These are phyloP conservation scores for Phyllosticta ampelicida DNA, from an alignment of 2,329 filamentous ascomycete species.

Conservation along the genomic window DNA sequence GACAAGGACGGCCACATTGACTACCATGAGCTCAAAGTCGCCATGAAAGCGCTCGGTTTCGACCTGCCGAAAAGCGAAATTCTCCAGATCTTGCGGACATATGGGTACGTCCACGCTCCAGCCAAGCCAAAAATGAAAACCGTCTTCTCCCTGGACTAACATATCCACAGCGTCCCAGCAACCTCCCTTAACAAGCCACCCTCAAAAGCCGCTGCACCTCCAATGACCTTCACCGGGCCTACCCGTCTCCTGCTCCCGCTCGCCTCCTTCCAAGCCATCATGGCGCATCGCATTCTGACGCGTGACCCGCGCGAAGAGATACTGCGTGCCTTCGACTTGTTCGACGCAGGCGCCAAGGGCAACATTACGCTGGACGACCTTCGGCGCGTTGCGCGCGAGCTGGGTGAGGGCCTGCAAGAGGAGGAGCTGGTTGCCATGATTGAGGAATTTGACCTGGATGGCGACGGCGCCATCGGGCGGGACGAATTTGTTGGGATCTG, in stretches of 20 bases:
- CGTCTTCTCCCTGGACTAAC: slow-evolving; percentile 9
- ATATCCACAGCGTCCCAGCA: slow-evolving; percentile 21
- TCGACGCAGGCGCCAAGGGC: slow-evolving; percentile 87
- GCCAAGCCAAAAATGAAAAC: slow-evolving; percentile 12
- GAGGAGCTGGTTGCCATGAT: slow-evolving; percentile 94
- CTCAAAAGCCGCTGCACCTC: not conserved
- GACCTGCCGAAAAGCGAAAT: slow-evolving; percentile 81
- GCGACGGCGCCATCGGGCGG: slow-evolving; percentile 63
- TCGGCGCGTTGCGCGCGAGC: slow-evolving; percentile 73
- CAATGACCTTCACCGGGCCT: slow-evolving; percentile 24
- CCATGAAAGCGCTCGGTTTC: slow-evolving; percentile 90
- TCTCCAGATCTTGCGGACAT: slow-evolving; percentile 65
- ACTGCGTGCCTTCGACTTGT: slow-evolving; percentile 79
- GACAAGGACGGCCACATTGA: slow-evolving; percentile 91
- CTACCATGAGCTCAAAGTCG: slow-evolving; percentile 97
- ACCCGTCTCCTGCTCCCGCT: slow-evolving; percentile 63
- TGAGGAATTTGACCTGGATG: slow-evolving; percentile 92
- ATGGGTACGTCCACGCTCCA: slow-evolving; percentile 47
- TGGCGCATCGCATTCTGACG: slow-evolving; percentile 68
- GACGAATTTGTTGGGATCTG: slow-evolving; percentile 60
- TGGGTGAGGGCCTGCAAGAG: slow-evolving; percentile 87
- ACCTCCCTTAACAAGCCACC: slow-evolving; percentile 16
- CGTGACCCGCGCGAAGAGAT: slow-evolving; percentile 89
- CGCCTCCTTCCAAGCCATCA: slow-evolving; percentile 59
- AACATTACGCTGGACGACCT: slow-evolving; percentile 84